Evolutionary conservation across 2,329 filamentous ascomycete genomes (phyloP), one percentile per base, ranked within the genome.

Genomic region (Dendrostoma leiphaemia): DNA sequence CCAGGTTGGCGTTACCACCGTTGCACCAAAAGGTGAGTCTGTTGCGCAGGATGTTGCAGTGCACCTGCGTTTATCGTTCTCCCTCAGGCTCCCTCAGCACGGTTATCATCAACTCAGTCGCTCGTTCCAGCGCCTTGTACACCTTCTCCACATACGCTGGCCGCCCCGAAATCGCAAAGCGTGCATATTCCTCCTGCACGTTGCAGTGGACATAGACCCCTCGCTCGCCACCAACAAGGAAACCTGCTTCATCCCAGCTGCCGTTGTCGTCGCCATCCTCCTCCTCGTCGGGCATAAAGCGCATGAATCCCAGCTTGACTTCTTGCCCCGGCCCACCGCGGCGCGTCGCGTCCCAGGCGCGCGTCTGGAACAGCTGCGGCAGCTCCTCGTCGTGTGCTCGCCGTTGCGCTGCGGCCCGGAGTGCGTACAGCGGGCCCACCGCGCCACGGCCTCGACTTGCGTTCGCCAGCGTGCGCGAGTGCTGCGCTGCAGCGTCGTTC

Each of bases 281-380:
- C n/a, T n/a, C n/a, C n/a, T n/a, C n/a, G n/a, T 53, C 41, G 28
- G 46, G 29, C 6, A 35, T 46, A n/a, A 19, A 23, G 1, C 56
- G 55, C 51, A 55, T 53, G 40, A 62, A 62, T 1, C 59, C 59
- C 7, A 61, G 56, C 37, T 59, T 62, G 4, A 61, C 9, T 32
- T 61, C 55, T 48, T 60, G 60, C 4, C 52, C 49, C 6, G 45
- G 50, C 6, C 56, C 54, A 7, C 56, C 59, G 23, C 57, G 57
- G 3, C 54, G 52, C 10, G 60, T 60, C 10, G 45, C 48, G 13
- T 54, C 43, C 59, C 59, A 60, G 13, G 59, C 60, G 8, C 15
- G 41, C 13, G 50, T 54, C n/a, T 26, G 44, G 48, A 60, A 62
- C 13, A 60, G 46, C 15, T 32, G 38, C 17, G 50, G 40, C 7